Evolutionary conservation across 2,329 filamentous ascomycete species (phyloP).

Genomic region (Phialophora tarda): DNA sequence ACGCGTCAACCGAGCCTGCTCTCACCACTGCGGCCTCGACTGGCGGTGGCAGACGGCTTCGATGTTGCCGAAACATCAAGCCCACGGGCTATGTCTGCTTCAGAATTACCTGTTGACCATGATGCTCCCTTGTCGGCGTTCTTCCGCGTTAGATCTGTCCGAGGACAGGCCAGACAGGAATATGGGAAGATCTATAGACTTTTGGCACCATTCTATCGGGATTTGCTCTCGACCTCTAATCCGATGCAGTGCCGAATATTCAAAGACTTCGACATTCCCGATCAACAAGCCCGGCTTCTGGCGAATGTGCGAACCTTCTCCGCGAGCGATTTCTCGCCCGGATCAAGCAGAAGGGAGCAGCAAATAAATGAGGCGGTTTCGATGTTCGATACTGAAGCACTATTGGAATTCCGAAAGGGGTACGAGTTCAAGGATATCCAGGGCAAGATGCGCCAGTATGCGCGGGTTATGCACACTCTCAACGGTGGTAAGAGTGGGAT

Average conservation of each 20-base stretch:
- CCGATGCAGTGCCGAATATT: constrained; percentile 78
- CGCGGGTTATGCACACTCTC: constrained; percentile 78
- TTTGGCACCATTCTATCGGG: constrained; percentile 84
- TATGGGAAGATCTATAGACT: constrained; percentile 91
- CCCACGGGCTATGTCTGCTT: constrained; percentile 43
- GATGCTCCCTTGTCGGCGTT: constrained; percentile 72
- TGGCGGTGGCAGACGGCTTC: constrained; percentile 71
- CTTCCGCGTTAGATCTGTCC: constrained; percentile 73
- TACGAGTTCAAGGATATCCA: constrained; percentile 89
- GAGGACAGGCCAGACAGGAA: constrained; percentile 84
- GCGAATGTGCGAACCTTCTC: constrained; percentile 79
- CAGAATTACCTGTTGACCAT: constrained; percentile 58
- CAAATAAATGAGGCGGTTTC: constrained; percentile 75
- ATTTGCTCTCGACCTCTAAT: constrained; percentile 71
- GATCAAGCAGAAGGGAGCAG: constrained; percentile 72
- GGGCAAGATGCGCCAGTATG: constrained; percentile 86
- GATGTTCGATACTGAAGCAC: constrained; percentile 87
- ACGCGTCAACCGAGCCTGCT: constrained; percentile 25
- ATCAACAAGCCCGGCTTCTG: constrained; percentile 88
- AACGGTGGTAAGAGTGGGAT: constrained; percentile 80
- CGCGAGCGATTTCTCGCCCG: constrained; percentile 78
- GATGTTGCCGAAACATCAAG: constrained; percentile 71
- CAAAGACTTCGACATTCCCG: constrained; percentile 82
- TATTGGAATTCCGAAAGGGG: constrained; percentile 90
- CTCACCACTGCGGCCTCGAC: constrained; percentile 36